Evolutionary conservation across 2,329 filamentous ascomycete species (phyloP).

Genomic region (Apiospora malaysiana): DNA sequence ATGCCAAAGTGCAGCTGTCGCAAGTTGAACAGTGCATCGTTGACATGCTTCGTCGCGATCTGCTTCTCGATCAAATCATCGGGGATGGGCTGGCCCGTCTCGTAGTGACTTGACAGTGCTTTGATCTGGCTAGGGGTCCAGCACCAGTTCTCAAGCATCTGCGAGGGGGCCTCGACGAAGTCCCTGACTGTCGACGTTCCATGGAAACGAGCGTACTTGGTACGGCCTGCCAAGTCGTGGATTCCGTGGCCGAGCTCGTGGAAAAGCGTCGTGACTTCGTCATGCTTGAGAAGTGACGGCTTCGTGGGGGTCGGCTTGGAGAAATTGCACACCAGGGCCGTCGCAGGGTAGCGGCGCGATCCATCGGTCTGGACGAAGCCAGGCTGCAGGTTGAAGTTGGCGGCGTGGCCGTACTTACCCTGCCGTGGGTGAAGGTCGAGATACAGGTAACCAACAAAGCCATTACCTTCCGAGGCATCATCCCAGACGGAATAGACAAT

Average conservation of each 20-base stretch:
- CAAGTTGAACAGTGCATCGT: conserved; percentile 79
- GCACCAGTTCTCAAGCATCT: conserved; percentile 81
- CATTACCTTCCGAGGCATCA: conserved; percentile 70
- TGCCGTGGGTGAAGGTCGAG: conserved; percentile 80
- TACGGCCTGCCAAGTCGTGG: conserved; percentile 69
- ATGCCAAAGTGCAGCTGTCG: conserved; percentile 81
- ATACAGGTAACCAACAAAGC: conserved; percentile 83
- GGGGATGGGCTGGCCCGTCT: conserved; percentile 72
- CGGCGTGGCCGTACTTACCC: conserved; percentile 85
- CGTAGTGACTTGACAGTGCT: conserved; percentile 75
- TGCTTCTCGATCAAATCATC: conserved; percentile 76
- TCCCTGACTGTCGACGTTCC: conserved; percentile 70
- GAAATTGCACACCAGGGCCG: conserved; percentile 85
- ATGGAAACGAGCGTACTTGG: conserved; percentile 69
- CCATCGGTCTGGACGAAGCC: conserved; percentile 72
- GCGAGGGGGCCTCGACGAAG: conserved; percentile 74
- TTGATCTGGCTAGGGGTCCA: conserved; percentile 71
- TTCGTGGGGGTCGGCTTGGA: conserved; percentile 79
- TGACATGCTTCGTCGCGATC: conserved; percentile 80
- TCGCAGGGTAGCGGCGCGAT: conserved; percentile 75
- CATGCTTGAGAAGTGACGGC: conserved; percentile 80
- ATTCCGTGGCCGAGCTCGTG: conserved; percentile 77
- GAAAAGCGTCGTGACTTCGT: conserved; percentile 83
- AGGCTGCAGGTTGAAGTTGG: conserved; percentile 83
- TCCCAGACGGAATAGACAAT: conserved; percentile 85